Percentiles rank a stretch among this genome's conserved stretches.
Conservation (phyloP, 495 filamentous ascomycete species). For the Sabuloglossum arenarium region DNA sequence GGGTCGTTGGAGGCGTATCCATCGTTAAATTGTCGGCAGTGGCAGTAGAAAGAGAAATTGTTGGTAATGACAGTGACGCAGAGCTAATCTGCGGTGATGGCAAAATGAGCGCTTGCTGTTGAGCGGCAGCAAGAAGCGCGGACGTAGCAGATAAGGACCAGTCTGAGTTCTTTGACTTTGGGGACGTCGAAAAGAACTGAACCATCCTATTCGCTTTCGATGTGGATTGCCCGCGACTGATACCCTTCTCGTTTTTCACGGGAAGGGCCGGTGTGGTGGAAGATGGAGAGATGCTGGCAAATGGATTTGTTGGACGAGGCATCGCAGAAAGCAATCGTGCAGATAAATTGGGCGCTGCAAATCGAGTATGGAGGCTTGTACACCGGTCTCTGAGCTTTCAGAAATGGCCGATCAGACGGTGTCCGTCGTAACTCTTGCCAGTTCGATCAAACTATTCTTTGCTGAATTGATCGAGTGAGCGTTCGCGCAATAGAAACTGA, state of each 20-base stretch:
- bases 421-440: neutral
- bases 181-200: slow-evolving; percentile 36
- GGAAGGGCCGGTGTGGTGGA: slow-evolving; percentile 24
- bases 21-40: slow-evolving; percentile 55
- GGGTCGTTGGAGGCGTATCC: slow-evolving; percentile 54
- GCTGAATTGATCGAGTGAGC: neutral
- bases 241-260: slow-evolving; percentile 23
- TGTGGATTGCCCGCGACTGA: slow-evolving; percentile 31
- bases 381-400: neutral
- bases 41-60: slow-evolving; percentile 80
- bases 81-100: slow-evolving; percentile 45
- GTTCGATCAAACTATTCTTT: neutral
- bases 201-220: slow-evolving; percentile 43
- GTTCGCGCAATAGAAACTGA: neutral
- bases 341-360: neutral
- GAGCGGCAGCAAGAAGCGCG: slow-evolving; percentile 36
- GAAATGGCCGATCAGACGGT: neutral
- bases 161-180: slow-evolving; percentile 29
- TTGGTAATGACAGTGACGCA: slow-evolving; percentile 60
- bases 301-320: slow-evolving; percentile 31
- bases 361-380: neutral
- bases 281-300: slow-evolving; percentile 22
- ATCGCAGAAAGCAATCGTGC: slow-evolving; percentile 18
- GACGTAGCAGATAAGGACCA: slow-evolving; percentile 28
- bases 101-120: slow-evolving; percentile 34